Conservation (phyloP, 768 basidiomycete genomes). For the Fibroporia radiculosa region DNA sequence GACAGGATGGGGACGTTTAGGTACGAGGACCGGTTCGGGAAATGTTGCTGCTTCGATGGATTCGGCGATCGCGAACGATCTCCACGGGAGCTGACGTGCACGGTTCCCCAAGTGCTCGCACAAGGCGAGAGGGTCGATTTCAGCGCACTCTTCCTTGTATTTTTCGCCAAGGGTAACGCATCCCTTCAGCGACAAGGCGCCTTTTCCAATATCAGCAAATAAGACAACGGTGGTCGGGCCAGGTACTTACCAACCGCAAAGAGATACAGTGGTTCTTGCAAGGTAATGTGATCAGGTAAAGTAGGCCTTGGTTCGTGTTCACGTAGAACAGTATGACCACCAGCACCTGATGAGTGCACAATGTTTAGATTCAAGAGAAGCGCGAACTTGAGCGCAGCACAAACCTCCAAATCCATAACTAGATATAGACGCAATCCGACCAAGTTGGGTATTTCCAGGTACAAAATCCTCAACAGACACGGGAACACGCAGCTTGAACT, state of each 20-base stretch:
- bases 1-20: constrained; percentile 18
- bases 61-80: not conserved
- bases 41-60: not conserved
- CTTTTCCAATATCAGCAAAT: not conserved
- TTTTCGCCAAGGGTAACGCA: not conserved
- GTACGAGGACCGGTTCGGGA: not conserved
- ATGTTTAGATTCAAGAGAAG: not conserved
- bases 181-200: constrained; percentile 2
- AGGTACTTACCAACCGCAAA: constrained; percentile 3
- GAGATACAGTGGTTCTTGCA: not conserved
- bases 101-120: constrained; percentile 3
- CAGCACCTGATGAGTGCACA: not conserved
- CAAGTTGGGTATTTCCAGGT: constrained; percentile 1
- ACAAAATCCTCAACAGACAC: constrained; percentile 5
- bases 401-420: constrained; percentile 12
- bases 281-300: not conserved
- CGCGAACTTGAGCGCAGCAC: constrained; percentile 3
- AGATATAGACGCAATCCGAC: constrained; percentile 11
- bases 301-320: constrained; percentile 1
- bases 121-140: not conserved
- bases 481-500: constrained; percentile 13
- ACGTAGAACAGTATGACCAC: constrained; percentile 5
- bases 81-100: constrained; percentile 4
- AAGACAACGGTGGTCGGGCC: not conserved
- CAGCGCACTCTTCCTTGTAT: constrained; percentile 1